These are phyloP conservation scores for Candida loeiensis DNA, from an alignment of 805 yeast species.

Conservation along the genomic window DNA sequence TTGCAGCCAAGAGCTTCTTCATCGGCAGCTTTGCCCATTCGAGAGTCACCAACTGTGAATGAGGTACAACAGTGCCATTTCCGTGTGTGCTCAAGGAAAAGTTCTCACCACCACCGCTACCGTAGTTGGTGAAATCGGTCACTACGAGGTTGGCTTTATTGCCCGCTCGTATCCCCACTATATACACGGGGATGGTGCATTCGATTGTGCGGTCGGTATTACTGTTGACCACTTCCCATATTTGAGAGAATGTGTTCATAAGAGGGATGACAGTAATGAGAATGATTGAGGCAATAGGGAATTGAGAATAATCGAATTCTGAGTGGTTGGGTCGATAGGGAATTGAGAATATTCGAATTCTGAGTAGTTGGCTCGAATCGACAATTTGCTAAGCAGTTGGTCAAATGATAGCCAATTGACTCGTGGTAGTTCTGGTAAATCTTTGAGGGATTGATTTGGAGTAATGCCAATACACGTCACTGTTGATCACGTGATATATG, in stretches of 20 bases:
- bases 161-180: constrained; percentile 7
- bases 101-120: background rate
- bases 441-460: too few species aligned
- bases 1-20: constrained; percentile 1
- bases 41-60: background rate
- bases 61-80: background rate
- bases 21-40: constrained; percentile 6
- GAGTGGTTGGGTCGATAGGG: too few species aligned
- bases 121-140: constrained; percentile 11
- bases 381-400: too few species aligned
- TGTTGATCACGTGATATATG: too few species aligned
- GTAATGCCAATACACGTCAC: too few species aligned
- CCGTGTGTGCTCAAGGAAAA: background rate
- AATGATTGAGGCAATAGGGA: background rate
- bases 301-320: background rate
- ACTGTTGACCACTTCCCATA: background rate
- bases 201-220: constrained; percentile 3
- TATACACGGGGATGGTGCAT: constrained; percentile 8
- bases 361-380: too few species aligned
- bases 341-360: too few species aligned
- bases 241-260: too few species aligned
- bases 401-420: too few species aligned
- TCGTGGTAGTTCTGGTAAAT: background rate
- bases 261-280: too few species aligned
- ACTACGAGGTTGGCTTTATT: constrained; percentile 8